These are phyloP conservation scores for Tuctoria greenei DNA, from an alignment of 176 grass and related monocot genomes.

Conservation along the genomic window DNA sequence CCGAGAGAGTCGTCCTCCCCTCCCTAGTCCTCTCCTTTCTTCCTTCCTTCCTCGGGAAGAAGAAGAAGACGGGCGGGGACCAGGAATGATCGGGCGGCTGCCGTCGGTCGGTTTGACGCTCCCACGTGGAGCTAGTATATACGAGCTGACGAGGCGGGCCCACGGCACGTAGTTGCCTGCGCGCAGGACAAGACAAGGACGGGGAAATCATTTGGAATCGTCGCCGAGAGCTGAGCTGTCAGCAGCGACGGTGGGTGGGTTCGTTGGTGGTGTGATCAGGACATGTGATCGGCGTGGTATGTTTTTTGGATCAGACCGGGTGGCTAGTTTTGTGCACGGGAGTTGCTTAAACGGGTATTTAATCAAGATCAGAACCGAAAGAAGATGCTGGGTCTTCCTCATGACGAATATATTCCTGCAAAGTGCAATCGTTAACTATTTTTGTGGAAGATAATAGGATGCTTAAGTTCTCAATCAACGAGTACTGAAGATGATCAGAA, in stretches of 20 bases:
- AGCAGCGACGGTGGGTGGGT: background rate
- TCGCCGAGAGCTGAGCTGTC: slow-evolving; percentile 33
- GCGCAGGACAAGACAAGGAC: background rate
- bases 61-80: background rate
- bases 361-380: background rate
- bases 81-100: slow-evolving; percentile 25
- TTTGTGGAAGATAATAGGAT: background rate
- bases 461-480: background rate
- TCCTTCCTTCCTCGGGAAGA: background rate
- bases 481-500: background rate
- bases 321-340: background rate
- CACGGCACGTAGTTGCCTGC: background rate
- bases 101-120: background rate
- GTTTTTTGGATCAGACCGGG: background rate
- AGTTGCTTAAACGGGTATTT: background rate
- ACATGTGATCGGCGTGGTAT: slow-evolving; percentile 11
- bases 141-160: background rate
- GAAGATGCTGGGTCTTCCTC: background rate
- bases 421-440: no score
- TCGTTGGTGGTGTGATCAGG: slow-evolving; percentile 16
- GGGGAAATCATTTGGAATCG: slow-evolving; percentile 18
- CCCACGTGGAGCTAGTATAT: background rate
- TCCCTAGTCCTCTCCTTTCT: background rate
- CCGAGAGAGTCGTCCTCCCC: background rate
- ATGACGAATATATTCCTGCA: background rate